Base-by-base conservation (phyloP, 768 basidiomycete genomes). In the Kwoniella shandongensis region DNA sequence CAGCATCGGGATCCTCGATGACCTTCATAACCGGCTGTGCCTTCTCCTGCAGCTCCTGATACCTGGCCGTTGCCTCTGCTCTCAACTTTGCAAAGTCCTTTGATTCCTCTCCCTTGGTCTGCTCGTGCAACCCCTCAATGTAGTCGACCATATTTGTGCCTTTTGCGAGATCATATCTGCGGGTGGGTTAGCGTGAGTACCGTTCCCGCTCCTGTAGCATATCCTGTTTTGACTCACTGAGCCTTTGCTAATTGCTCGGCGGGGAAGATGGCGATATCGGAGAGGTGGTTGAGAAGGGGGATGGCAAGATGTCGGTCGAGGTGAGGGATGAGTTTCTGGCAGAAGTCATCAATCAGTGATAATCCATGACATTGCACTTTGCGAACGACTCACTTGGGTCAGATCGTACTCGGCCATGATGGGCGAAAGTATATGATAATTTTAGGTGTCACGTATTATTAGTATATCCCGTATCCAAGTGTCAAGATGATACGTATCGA, bases 71-170 rank as follows among this genome's bases (percentile, higher is more conserved):
- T 2, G 89, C 91, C 59, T 83, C 86, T 73, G 86, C 83, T 56
- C 91, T 84, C 74, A 91, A 90, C 55, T 82, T 82, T 20, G 85
- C 84, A 72, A 94, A 93, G 76, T 96, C 93, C 39, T 36, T 65
- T 18, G 51, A 54, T 46, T 39, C 59, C 10, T 17, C 44, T 38
- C 30, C 48, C 30, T 91, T 79, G 47, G 91, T 78, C 79, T 89
- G 85, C 67, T 86, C 79, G 69, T 90, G 91, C 67, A 97, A 79
- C 63, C 81, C 83, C 58, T 86, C 83, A 23, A 89, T 86, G 70
- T 94, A 99, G 77, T 94, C 93, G 57, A 94, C 87, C 93, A 98
- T 97, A 78, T 99, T 97, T 44, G 96, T 99, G 61, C 87, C 89
- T 75, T 91, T 94, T 53, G 91, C 89, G 51, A 98, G 86, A 71